These are phyloP conservation scores for Polyplosphaeria fusca DNA, from an alignment of 495 filamentous ascomycete species.

Conservation along the genomic window DNA sequence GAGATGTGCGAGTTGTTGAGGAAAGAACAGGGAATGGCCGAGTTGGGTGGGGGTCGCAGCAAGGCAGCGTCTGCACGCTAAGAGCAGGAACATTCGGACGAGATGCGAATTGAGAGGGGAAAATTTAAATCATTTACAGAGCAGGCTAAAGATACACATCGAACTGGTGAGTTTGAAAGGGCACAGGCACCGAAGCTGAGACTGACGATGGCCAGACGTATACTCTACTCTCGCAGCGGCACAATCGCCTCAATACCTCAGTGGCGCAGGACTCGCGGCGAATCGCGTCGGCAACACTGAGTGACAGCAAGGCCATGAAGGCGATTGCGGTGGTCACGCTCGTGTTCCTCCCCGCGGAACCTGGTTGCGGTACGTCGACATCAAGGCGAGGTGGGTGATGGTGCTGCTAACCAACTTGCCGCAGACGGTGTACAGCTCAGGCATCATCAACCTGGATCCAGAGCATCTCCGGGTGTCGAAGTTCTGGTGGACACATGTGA, in stretches of 20 bases:
- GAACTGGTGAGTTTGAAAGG: background rate
- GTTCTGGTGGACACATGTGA: background rate
- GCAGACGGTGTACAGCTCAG: background rate
- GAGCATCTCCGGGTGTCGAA: background rate
- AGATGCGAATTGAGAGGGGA: no score
- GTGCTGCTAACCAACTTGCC: background rate
- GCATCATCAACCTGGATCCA: background rate
- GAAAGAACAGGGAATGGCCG: background rate
- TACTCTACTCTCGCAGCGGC: background rate
- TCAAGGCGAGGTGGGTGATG: background rate
- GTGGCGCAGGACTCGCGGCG: background rate
- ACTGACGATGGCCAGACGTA: background rate
- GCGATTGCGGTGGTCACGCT: background rate
- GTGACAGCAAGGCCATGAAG: background rate
- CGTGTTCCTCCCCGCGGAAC: background rate
- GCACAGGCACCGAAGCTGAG: no score
- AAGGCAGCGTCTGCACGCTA: no score
- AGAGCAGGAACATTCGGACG: no score
- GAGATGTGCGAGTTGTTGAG: background rate
- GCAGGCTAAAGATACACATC: background rate
- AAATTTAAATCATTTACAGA: no score
- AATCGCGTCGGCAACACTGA: background rate
- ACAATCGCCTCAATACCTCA: background rate
- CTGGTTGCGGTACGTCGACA: background rate
- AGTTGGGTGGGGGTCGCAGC: no score